Conservation (phyloP, 768 basidiomycete species). For the Lactarius pseudohatsudake region DNA sequence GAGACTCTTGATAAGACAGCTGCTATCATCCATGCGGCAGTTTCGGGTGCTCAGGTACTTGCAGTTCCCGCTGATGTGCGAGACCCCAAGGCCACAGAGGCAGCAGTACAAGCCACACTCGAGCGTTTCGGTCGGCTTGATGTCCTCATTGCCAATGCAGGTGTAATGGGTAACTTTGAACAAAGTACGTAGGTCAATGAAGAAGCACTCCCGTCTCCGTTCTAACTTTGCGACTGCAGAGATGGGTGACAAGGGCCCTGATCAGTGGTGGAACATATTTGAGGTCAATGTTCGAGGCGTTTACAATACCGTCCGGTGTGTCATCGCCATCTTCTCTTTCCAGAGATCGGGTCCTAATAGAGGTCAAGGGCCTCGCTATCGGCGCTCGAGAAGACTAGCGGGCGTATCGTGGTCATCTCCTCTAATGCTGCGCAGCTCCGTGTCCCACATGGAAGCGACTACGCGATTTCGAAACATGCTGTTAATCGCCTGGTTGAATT, state of each 20-base stretch:
- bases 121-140: no score
- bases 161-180: no score
- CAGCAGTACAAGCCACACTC: background rate
- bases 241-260: constrained; percentile 27
- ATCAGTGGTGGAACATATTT: no score
- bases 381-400: constrained; percentile 5
- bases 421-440: no score
- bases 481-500: no score
- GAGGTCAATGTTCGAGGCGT: no score
- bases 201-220: background rate
- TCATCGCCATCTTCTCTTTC: background rate
- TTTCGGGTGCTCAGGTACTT: constrained; percentile 10
- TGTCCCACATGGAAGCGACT: no score
- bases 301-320: constrained; percentile 29
- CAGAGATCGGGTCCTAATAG: background rate
- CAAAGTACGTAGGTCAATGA: background rate
- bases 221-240: constrained; percentile 6
- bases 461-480: no score
- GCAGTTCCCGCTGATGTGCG: background rate
- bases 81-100: background rate
- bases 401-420: no score
- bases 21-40: constrained; percentile 7
- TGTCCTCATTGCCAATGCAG: no score
- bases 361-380: constrained; percentile 5
- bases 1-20: constrained; percentile 15